Evolutionary conservation across 208 protist genomes (phyloP).

Genomic region (Angomonas ambiguus): DNA sequence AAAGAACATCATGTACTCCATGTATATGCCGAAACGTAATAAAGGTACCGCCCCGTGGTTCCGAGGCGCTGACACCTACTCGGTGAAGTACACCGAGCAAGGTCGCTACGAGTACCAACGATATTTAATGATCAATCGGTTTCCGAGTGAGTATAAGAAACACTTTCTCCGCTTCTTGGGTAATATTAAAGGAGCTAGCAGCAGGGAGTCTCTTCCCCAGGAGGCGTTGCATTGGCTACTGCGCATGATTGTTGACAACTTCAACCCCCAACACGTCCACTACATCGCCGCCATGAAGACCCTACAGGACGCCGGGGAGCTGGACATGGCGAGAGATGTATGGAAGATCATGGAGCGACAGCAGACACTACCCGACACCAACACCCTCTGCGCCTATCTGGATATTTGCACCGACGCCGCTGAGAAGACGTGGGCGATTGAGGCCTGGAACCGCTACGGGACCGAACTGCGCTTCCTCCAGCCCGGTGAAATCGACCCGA

Average conservation of each 20-base stretch:
- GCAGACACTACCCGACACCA: slow-evolving; percentile 88
- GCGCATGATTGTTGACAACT: slow-evolving; percentile 92
- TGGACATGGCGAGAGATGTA: slow-evolving; percentile 88
- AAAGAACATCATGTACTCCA: slow-evolving; percentile 84
- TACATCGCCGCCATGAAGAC: slow-evolving; percentile 88
- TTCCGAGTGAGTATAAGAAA: slow-evolving; percentile 90
- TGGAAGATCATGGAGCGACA: slow-evolving; percentile 93
- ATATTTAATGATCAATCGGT: slow-evolving; percentile 90
- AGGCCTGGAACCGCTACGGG: slow-evolving; percentile 90
- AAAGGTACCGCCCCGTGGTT: slow-evolving; percentile 90
- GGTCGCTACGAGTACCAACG: slow-evolving; percentile 90
- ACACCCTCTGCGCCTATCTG: slow-evolving; percentile 82
- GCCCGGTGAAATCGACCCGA: slow-evolving; percentile 81
- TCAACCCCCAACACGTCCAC: slow-evolving; percentile 90
- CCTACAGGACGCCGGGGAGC: slow-evolving; percentile 60
- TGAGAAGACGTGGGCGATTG: slow-evolving; percentile 80
- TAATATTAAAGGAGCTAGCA: slow-evolving; percentile 51
- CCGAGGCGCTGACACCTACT: slow-evolving; percentile 89
- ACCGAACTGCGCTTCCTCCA: slow-evolving; percentile 81
- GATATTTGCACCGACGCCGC: slow-evolving; percentile 71
- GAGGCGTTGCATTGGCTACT: slow-evolving; percentile 91
- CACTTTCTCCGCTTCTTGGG: slow-evolving; percentile 79
- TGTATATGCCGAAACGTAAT: slow-evolving; percentile 91
- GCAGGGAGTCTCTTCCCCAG: slow-evolving; percentile 52
- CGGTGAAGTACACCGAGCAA: slow-evolving; percentile 90